phyloP scores from a whole-genome alignment of 441 rosid genomes.

The Aquilaria agallochum region DNA sequence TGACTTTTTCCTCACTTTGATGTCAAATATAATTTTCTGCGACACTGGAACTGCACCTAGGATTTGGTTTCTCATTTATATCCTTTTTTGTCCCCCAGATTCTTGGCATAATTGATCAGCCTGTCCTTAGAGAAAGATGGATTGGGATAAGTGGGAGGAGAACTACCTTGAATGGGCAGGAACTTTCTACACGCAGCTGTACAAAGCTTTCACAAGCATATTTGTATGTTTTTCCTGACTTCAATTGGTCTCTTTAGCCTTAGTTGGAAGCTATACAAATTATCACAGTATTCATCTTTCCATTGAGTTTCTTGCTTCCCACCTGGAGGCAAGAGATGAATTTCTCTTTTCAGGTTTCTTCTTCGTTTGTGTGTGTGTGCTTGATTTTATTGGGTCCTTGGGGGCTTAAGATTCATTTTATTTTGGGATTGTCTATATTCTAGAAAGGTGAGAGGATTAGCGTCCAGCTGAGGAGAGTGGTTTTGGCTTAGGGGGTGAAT shows the following conservation, averaged over 20 bases:
- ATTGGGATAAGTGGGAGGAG: constrained; percentile 73
- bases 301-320: too few relatives aligned
- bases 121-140: constrained; percentile 89
- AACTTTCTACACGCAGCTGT: constrained; percentile 71
- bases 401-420: too few relatives aligned
- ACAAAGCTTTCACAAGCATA: constrained; percentile 68
- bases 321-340: too few relatives aligned
- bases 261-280: too few relatives aligned
- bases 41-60: too few relatives aligned
- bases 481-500: too few relatives aligned
- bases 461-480: too few relatives aligned
- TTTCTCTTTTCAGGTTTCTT: background rate
- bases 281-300: too few relatives aligned
- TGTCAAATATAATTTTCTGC: too few relatives aligned
- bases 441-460: too few relatives aligned
- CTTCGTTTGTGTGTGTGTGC: background rate
- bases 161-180: constrained; percentile 74
- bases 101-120: constrained; percentile 92
- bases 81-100: constrained; percentile 39
- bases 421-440: too few relatives aligned
- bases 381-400: background rate
- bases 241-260: background rate
- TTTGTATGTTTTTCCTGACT: constrained; percentile 49
- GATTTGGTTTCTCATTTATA: background rate
- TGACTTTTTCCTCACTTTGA: too few relatives aligned